Conservation (phyloP, 306 rosid genomes). For the Inga oerstediana region DNA sequence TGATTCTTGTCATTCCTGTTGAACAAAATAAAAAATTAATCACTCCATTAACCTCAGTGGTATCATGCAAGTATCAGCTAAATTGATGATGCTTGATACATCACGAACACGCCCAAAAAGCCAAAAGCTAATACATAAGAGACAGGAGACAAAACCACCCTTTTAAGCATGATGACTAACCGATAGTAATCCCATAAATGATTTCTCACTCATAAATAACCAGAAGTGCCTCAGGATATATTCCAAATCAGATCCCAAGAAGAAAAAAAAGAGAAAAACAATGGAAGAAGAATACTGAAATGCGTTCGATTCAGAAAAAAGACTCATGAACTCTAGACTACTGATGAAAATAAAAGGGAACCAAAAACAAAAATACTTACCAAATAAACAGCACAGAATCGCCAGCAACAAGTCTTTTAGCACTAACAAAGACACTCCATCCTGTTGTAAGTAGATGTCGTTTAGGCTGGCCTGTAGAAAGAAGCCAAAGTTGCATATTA, state of each 20-base stretch:
- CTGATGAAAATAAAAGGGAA: neutral
- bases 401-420: conserved; percentile 95
- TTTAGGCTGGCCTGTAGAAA: conserved; percentile 91
- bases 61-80: neutral
- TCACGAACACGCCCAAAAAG: neutral
- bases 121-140: neutral
- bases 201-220: neutral
- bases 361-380: conserved; percentile 45
- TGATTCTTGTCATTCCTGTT: conserved; percentile 95
- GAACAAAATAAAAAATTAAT: neutral
- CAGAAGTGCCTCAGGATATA: neutral
- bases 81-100: neutral
- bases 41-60: conserved; percentile 20
- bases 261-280: neutral
- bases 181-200: neutral
- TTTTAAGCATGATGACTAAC: neutral
- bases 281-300: neutral
- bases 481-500: conserved; percentile 6
- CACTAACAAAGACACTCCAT: conserved; percentile 99
- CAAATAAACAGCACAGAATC: conserved; percentile 97
- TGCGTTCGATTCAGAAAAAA: neutral
- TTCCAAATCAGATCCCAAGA: neutral
- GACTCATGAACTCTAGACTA: neutral
- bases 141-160: neutral
- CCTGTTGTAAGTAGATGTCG: conserved; percentile 99